Percentiles rank a stretch among this genome's conserved stretches.
Conservation (phyloP, 2,329 filamentous ascomycete genomes). For the Fusarium torreyae region DNA sequence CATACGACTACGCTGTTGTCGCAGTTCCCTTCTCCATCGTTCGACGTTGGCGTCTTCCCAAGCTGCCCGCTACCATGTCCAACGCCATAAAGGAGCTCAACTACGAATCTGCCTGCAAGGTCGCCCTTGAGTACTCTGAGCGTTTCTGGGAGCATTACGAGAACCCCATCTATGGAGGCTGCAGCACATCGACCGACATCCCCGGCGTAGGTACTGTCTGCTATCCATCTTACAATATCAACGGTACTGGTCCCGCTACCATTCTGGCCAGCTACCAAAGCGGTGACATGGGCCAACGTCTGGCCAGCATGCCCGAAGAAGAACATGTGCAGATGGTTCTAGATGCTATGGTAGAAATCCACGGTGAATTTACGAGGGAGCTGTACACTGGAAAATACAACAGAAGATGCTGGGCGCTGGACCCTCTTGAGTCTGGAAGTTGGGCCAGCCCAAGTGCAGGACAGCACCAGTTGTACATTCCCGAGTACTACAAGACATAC, state of each 20-base stretch:
- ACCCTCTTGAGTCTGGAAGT: constrained; percentile 22
- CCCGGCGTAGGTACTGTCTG: constrained; percentile 1
- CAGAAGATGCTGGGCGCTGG: constrained; percentile 21
- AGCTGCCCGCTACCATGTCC: constrained; percentile 13
- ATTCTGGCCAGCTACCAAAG: constrained; percentile 21
- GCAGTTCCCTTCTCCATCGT: constrained; percentile 17
- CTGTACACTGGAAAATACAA: constrained; percentile 21
- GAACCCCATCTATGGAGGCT: constrained; percentile 9
- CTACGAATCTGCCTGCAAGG: constrained; percentile 15
- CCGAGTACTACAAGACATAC: constrained; percentile 24
- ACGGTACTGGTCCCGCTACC: constrained; percentile 2
- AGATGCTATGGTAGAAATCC: constrained; percentile 12
- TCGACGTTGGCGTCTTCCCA: constrained; percentile 3
- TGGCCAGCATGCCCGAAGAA: constrained; percentile 13
- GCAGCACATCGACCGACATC: constrained; percentile 12
- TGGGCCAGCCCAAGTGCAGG: constrained; percentile 23
- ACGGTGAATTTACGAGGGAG: background rate
- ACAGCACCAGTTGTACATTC: constrained; percentile 23
- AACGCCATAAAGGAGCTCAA: constrained; percentile 19
- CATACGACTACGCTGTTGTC: constrained; percentile 5
- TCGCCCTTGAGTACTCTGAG: constrained; percentile 14
- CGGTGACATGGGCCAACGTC: constrained; percentile 13
- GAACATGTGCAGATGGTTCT: constrained; percentile 18
- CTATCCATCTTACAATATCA: constrained; percentile 21
- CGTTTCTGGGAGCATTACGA: constrained; percentile 25